phyloP scores from a whole-genome alignment of 192 early-diverging fungal species.

The Coemansia asiatica region DNA sequence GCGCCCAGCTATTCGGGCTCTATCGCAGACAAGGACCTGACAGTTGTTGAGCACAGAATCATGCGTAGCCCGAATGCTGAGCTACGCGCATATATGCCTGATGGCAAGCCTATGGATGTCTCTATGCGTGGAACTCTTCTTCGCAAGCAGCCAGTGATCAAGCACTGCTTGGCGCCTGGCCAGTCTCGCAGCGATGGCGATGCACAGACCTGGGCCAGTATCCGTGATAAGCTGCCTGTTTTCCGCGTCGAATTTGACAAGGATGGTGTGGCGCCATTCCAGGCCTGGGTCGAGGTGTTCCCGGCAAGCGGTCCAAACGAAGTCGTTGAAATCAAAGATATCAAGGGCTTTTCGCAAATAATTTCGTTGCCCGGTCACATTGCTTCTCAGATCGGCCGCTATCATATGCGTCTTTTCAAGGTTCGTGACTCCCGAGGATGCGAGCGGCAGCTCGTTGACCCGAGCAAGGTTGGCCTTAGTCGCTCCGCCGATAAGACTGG shows the following conservation, averaged over 20 bases:
- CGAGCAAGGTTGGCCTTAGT: slow-evolving; percentile 23
- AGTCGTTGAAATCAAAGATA: slow-evolving; percentile 30
- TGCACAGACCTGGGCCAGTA: slow-evolving; percentile 41
- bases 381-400: slow-evolving; percentile 46
- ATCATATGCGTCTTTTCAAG: slow-evolving; percentile 43
- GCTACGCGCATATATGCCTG: slow-evolving; percentile 43
- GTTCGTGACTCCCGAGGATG: slow-evolving; percentile 50
- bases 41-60: slow-evolving; percentile 37
- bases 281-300: slow-evolving; percentile 54
- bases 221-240: slow-evolving; percentile 37
- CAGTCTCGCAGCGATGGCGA: slow-evolving; percentile 31
- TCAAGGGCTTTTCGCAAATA: slow-evolving; percentile 23
- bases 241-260: slow-evolving; percentile 49
- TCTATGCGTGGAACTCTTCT: slow-evolving; percentile 3
- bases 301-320: slow-evolving; percentile 44
- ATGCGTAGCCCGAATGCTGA: slow-evolving; percentile 29
- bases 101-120: slow-evolving; percentile 28
- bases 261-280: slow-evolving; percentile 29
- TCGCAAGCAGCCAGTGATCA: slow-evolving; percentile 12
- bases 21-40: slow-evolving; percentile 8
- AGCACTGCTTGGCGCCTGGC: slow-evolving; percentile 45
- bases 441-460: slow-evolving; percentile 40
- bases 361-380: slow-evolving; percentile 38
- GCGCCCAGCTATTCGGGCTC: neutral
- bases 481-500: slow-evolving; percentile 12